Evolutionary conservation across 306 rosid species (phyloP), one percentile per base, ranked within the genome.

Genomic region (Cotoneaster glaucophyllus): DNA sequence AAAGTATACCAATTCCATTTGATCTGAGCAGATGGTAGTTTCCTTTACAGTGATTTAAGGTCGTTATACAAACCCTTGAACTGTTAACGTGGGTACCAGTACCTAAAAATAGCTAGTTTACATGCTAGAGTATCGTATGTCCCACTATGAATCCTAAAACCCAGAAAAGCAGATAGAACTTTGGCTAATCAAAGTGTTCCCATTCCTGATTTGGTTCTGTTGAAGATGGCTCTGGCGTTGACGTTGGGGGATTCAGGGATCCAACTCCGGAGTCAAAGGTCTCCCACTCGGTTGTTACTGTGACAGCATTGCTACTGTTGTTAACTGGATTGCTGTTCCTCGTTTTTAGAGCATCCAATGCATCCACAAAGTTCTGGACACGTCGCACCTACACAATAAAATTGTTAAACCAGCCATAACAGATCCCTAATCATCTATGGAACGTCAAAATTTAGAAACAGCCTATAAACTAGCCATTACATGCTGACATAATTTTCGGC

Each of bases 301-400:
- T 82, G 80, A 77, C 90, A 48, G 91, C 76, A 52, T 84, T 86
- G 74, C 80, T 84, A 75, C 58, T 79, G 78, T 73, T 84, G 80
- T 80, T 65, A 67, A 15, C 39, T 6, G 91, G 89, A 24, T 82
- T 86, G 70, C 88, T 76, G 87, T 88, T 90, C 83, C 84, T 86
- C 45, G 41, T 86, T 80, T 87, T 93, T 26, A 91, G 82, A 52
- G 82, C 63, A 69, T 93, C 97, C 67, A 93, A 41, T 7, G 76
- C 71, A 77, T 93, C 97, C 69, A 93, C 97, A 0, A 82, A 78
- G 70, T 84, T 79, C 90, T 91, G 98, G 79, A 91, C 88, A 17
- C 94, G 93, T 5, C 84, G 87, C 34, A 94, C 97, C 98, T 91
- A 89, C 77, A 59, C 24, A 78, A 15, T 45, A 39, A 67, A 26